Evolutionary conservation across 163 green algal species (phyloP).

Genomic region (Prototheca cutis): DNA sequence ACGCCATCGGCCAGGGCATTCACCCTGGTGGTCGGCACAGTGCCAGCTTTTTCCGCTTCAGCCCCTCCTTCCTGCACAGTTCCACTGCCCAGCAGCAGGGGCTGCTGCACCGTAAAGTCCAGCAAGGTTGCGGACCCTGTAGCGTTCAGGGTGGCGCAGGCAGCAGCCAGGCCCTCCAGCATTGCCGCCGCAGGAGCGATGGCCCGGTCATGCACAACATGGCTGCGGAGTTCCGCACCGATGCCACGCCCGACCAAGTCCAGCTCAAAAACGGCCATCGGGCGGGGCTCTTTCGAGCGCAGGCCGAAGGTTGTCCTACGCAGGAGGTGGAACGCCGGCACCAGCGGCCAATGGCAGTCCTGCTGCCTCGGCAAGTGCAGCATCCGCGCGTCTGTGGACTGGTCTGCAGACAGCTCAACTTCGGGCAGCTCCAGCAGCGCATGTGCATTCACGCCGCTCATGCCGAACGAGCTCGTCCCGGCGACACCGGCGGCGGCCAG

Average conservation of each 20-base stretch:
- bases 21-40: too few species aligned
- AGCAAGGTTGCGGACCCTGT: not conserved
- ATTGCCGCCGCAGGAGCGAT: constrained; percentile 21
- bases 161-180: constrained; percentile 18
- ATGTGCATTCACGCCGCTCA: constrained; percentile 58
- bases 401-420: not conserved
- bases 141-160: not conserved
- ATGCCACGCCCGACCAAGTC: not conserved
- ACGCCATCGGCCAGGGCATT: too few species aligned
- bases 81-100: not conserved
- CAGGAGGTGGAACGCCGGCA: not conserved
- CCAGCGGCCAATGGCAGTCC: constrained; percentile 2
- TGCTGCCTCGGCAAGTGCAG: not conserved
- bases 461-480: constrained; percentile 73
- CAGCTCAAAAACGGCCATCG: not conserved
- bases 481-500: not conserved
- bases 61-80: too few species aligned
- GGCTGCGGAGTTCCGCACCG: constrained; percentile 19
- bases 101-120: not conserved
- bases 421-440: constrained; percentile 13
- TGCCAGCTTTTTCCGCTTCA: too few species aligned
- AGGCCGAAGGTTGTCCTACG: not conserved
- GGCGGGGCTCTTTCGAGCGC: too few species aligned
- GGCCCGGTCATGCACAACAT: constrained; percentile 12
- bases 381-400: not conserved